Evolutionary conservation across 345 rosid genomes (phyloP), one percentile per base, ranked within the genome.

Genomic region (Murraya koenigii): DNA sequence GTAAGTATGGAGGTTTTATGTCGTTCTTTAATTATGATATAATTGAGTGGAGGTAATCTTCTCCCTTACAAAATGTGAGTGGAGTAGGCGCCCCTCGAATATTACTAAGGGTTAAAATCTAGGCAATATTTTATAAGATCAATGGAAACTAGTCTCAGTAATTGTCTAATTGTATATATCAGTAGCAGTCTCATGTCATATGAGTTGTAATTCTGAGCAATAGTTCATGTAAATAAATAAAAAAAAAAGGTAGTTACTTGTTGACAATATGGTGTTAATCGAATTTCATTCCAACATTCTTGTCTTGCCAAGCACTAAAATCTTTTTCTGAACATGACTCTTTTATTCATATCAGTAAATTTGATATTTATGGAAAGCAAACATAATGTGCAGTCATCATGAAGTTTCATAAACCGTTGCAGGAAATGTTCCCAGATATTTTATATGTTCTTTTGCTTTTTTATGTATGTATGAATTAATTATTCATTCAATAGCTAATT

Each of bases 161-260:
- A n/a, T n/a, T n/a, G n/a, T n/a, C n/a, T n/a, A n/a, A n/a, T n/a
- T n/a, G n/a, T n/a, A n/a, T n/a, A n/a, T n/a, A n/a, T n/a, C n/a
- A n/a, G n/a, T n/a, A n/a, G n/a, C n/a, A n/a, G n/a, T n/a, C n/a
- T n/a, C n/a, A n/a, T n/a, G n/a, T n/a, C n/a, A n/a, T n/a, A n/a
- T n/a, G n/a, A n/a, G n/a, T n/a, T n/a, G n/a, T n/a, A n/a, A n/a
- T n/a, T n/a, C n/a, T n/a, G n/a, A n/a, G n/a, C n/a, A n/a, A n/a
- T n/a, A n/a, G n/a, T n/a, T n/a, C n/a, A n/a, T n/a, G n/a, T n/a
- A n/a, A n/a, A n/a, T n/a, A n/a, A n/a, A n/a, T n/a, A n/a, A n/a
- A n/a, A n/a, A n/a, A n/a, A n/a, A n/a, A n/a, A 74, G 11, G 15
- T 26, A 13, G 71, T 59, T 76, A 59, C 66, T 66, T 55, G 30